phyloP scores from a whole-genome alignment of 2,329 filamentous ascomycete genomes.

The Scorias spongiosa region DNA sequence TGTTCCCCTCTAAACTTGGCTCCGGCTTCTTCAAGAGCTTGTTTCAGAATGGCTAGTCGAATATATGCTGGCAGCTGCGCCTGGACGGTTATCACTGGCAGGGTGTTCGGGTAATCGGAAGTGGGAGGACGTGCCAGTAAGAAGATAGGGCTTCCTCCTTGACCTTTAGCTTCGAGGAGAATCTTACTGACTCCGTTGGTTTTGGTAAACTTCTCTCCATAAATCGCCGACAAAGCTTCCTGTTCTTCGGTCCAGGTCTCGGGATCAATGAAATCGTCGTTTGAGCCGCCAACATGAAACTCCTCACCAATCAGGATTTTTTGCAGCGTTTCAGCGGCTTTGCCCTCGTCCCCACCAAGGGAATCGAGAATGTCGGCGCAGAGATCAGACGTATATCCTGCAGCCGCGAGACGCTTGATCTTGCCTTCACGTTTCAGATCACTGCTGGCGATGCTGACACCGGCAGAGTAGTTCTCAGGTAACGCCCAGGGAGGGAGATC shows the following conservation, averaged over 20 bases:
- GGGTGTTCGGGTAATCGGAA: constrained; percentile 51
- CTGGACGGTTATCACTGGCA: constrained; percentile 55
- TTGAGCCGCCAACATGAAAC: constrained; percentile 22
- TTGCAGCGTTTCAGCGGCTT: constrained; percentile 68
- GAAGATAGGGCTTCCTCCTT: constrained; percentile 28
- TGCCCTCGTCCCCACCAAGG: constrained; percentile 54
- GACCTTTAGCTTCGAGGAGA: constrained; percentile 39
- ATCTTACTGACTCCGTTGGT: constrained; percentile 50
- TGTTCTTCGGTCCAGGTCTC: constrained; percentile 77
- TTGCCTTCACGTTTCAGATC: constrained; percentile 69
- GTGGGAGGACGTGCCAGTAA: constrained; percentile 57
- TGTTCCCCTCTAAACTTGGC: constrained; percentile 64
- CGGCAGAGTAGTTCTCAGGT: constrained; percentile 81
- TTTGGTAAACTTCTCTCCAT: constrained; percentile 52
- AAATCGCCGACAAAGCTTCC: constrained; percentile 70
- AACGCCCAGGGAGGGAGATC: constrained; percentile 87
- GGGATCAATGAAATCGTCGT: constrained; percentile 20
- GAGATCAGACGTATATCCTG: constrained; percentile 74
- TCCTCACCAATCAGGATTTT: constrained; percentile 40
- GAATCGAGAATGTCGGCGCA: constrained; percentile 64
- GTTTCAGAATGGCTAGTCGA: constrained; percentile 71
- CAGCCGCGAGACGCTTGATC: constrained; percentile 64
- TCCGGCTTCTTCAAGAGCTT: constrained; percentile 55
- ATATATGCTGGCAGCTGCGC: constrained; percentile 74
- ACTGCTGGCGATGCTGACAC: constrained; percentile 69